A percentile compares a stretch with the other conserved stretches of the same genome.
These are phyloP conservation scores for Rhizomucor miehei DNA, from an alignment of 371 early-diverging fungal genomes.

Conservation along the genomic window DNA sequence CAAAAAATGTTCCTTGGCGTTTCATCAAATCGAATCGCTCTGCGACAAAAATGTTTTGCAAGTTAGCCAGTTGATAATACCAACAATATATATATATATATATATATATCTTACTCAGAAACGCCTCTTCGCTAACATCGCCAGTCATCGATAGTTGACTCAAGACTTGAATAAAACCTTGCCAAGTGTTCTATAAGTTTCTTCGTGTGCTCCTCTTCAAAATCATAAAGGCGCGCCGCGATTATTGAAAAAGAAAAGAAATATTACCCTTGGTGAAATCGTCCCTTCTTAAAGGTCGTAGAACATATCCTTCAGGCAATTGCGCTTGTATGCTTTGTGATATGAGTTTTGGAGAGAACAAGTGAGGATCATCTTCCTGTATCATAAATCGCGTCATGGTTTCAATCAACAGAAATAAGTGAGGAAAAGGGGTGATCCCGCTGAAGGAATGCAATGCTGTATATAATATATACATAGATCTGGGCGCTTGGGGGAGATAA, in stretches of 20 bases:
- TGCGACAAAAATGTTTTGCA: constrained; percentile 15
- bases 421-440: constrained; percentile 2
- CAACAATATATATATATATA: background rate
- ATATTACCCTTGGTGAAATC: constrained; percentile 65
- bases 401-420: too few relatives aligned
- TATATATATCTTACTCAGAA: constrained; percentile 41
- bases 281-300: constrained; percentile 73
- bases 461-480: too few relatives aligned
- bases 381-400: constrained; percentile 8
- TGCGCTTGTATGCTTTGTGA: constrained; percentile 56
- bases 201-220: background rate
- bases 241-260: background rate
- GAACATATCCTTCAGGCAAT: constrained; percentile 68
- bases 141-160: constrained; percentile 9
- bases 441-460: constrained; percentile 1
- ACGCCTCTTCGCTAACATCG: constrained; percentile 26
- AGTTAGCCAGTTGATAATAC: background rate
- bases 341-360: constrained; percentile 70
- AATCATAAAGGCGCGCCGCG: too few relatives aligned
- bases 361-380: constrained; percentile 7
- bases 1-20: constrained; percentile 57
- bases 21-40: constrained; percentile 70
- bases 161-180: constrained; percentile 11
- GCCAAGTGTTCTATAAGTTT: background rate
- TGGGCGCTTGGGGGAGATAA: too few relatives aligned